These are phyloP conservation scores for Seiridium unicorne DNA, from an alignment of 2,329 filamentous ascomycete genomes.

Conservation along the genomic window DNA sequence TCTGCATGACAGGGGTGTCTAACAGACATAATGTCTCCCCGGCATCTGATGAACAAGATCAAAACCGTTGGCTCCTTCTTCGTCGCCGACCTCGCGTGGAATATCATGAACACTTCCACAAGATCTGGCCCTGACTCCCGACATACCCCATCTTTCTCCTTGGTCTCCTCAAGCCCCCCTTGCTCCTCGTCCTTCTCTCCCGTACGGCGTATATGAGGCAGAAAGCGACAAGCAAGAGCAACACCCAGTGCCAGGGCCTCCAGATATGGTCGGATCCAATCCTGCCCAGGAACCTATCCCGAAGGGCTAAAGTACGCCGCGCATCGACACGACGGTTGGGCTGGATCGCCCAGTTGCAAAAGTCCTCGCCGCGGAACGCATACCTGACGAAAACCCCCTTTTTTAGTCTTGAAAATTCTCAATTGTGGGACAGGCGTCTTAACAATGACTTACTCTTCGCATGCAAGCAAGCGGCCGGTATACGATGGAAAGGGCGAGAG, in stretches of 20 bases:
- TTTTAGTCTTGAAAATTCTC: neutral
- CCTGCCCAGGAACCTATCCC: slow-evolving; percentile 5
- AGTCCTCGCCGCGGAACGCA: slow-evolving; percentile 9
- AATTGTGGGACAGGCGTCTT: neutral
- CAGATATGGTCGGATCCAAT: neutral
- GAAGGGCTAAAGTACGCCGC: slow-evolving; percentile 5
- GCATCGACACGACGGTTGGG: neutral
- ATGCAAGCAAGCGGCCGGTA: slow-evolving; percentile 1
- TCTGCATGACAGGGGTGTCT: no score
- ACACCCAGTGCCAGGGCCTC: neutral
- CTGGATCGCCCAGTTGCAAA: slow-evolving; percentile 8
- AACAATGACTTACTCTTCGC: slow-evolving; percentile 3
- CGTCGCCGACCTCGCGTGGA: no score
- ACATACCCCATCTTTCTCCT: neutral
- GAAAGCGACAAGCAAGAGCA: neutral
- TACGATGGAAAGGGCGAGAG: neutral
- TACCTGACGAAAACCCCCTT: neutral
- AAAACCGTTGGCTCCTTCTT: no score
- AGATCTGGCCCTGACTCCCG: no score
- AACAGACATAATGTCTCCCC: no score
- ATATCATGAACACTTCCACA: no score
- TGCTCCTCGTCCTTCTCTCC: neutral
- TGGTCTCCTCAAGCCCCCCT: neutral
- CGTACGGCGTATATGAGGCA: neutral
- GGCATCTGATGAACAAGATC: no score